Percentiles rank a stretch among this genome's conserved stretches.
Conservation (phyloP, 345 rosid species). For the Euclidium syriacum region DNA sequence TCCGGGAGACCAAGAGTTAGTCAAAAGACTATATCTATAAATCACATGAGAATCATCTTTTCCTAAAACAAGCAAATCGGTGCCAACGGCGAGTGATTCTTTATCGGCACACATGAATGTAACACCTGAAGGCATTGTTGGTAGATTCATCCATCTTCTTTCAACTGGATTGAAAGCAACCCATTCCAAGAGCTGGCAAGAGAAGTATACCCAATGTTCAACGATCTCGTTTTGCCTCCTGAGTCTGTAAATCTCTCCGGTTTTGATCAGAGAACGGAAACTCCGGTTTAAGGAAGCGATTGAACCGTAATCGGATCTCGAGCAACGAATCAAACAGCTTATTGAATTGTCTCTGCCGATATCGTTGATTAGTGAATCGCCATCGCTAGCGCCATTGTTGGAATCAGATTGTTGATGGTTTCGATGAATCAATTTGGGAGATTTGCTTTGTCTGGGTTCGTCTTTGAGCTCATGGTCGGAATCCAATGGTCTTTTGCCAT, state of each 20-base stretch:
- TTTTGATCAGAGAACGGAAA: slow-evolving; percentile 40
- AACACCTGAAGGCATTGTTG: slow-evolving; percentile 44
- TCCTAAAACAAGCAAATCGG: slow-evolving; percentile 58
- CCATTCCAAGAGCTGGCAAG: slow-evolving; percentile 65
- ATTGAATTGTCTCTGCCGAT: slow-evolving; percentile 70
- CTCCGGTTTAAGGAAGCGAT: slow-evolving; percentile 40
- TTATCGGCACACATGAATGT: slow-evolving; percentile 47
- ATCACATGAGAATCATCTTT: slow-evolving; percentile 36
- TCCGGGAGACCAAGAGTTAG: slow-evolving; percentile 44
- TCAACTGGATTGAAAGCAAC: slow-evolving; percentile 65
- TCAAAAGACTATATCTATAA: slow-evolving; percentile 44
- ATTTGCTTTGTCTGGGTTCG: slow-evolving; percentile 26
- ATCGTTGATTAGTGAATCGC: slow-evolving; percentile 40
- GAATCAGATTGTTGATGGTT: slow-evolving; percentile 2
- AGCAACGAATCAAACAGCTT: slow-evolving; percentile 56
- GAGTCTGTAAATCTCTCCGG: slow-evolving; percentile 47
- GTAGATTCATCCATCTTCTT: slow-evolving; percentile 58
- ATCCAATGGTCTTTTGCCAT: slow-evolving; percentile 48
- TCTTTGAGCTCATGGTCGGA: slow-evolving; percentile 7
- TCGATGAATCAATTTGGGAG: slow-evolving; percentile 18
- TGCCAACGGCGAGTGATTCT: slow-evolving; percentile 64
- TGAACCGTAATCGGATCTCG: slow-evolving; percentile 47
- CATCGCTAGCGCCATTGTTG: slow-evolving; percentile 23
- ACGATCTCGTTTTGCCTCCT: slow-evolving; percentile 35
- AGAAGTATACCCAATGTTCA: slow-evolving; percentile 84